phyloP scores from a whole-genome alignment of 2,329 filamentous ascomycete species.

The Verticillium tricorpus region DNA sequence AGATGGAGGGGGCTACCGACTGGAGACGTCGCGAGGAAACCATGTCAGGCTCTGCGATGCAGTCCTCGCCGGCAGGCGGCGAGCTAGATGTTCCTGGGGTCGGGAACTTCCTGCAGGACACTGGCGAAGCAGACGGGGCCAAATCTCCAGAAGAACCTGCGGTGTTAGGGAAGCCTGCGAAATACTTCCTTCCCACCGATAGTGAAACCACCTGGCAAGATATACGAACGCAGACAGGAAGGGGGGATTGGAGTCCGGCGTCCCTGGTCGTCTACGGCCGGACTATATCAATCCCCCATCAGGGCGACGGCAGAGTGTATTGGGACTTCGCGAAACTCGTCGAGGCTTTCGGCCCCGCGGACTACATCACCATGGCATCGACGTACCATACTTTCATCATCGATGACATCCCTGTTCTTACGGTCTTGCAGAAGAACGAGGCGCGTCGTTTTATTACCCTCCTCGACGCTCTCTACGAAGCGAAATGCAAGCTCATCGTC shows the following conservation, averaged over 20 bases:
- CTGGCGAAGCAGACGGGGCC: conserved; percentile 1
- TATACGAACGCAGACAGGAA: background rate
- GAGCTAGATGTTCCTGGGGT: background rate
- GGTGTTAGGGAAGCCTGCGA: conserved; percentile 10
- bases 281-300: conserved; percentile 52
- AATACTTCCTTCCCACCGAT: conserved; percentile 17
- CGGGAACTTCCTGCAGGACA: background rate
- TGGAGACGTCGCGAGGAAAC: conserved; percentile 53
- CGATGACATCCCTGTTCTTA: conserved; percentile 64
- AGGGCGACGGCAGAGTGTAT: conserved; percentile 51
- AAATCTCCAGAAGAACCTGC: background rate
- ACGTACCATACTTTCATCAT: conserved; percentile 76
- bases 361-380: conserved; percentile 78
- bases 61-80: background rate
- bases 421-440: conserved; percentile 70
- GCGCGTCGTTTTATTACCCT: conserved; percentile 76
- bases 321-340: conserved; percentile 70
- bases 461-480: conserved; percentile 76
- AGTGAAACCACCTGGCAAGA: conserved; percentile 21
- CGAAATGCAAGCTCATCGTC: conserved; percentile 71
- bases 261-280: conserved; percentile 59
- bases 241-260: conserved; percentile 33
- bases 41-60: background rate
- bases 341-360: conserved; percentile 66
- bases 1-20: conserved; percentile 72